These are phyloP conservation scores for Tagetes patula DNA, from an alignment of 129 eudicot genomes.

Conservation along the genomic window DNA sequence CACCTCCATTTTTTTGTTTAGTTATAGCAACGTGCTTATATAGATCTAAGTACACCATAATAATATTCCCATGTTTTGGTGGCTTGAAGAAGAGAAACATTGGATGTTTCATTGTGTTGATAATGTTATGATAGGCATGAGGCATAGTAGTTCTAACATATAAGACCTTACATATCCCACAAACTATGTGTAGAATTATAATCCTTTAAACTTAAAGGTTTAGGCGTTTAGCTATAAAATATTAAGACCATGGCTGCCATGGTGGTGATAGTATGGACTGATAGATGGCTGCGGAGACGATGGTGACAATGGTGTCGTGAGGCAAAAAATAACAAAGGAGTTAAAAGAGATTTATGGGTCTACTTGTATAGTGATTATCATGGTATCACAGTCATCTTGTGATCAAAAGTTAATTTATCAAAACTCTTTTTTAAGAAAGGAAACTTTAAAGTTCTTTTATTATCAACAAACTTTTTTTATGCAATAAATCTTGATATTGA, in stretches of 20 bases:
- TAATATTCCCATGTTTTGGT: neutral
- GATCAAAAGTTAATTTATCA: neutral
- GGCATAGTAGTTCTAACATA: neutral
- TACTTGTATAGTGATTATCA: neutral
- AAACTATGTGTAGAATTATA: neutral
- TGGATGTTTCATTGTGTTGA: neutral
- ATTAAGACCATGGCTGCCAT: neutral
- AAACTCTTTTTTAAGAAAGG: too few relatives aligned
- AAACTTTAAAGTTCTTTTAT: too few relatives aligned
- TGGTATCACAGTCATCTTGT: neutral
- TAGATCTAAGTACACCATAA: neutral
- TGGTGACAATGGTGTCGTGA: neutral
- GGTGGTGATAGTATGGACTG: neutral
- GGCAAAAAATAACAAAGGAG: too few relatives aligned
- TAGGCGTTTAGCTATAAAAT: neutral
- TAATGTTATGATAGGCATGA: neutral
- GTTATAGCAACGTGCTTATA: neutral
- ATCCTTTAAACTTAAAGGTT: neutral
- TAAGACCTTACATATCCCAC: neutral
- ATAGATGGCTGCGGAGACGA: neutral
- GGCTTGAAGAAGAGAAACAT: constrained; percentile 4
- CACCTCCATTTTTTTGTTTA: neutral
- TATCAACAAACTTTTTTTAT: neutral
- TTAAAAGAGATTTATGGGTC: neutral
- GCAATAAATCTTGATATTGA: neutral